Evolutionary conservation across 176 grass and related monocot genomes (phyloP), one percentile per base, ranked within the genome.

Genomic region (Eremochloa ophiuroides): DNA sequence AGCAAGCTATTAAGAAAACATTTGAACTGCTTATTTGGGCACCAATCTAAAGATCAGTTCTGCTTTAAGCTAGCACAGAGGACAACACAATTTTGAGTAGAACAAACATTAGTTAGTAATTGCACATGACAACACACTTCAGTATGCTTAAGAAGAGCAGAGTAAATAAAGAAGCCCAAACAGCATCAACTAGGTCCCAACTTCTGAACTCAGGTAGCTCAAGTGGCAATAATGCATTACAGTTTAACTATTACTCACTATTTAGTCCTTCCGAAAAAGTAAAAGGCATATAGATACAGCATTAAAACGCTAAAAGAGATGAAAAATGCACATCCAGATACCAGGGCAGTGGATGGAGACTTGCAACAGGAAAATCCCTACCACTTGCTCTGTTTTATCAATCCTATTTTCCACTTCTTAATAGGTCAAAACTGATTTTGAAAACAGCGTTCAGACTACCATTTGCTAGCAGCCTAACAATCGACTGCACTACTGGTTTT

Each of bases 61-160:
- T 48, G 42, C 41, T 70, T 34, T 82, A 62, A 82, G 80, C 55
- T 59, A 59, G 55, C 55, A 59, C 10, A 59, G 55, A 3, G 53
- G 53, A 25, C 9, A 59, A 26, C 55, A 25, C n/a, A 25, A 11
- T 59, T 22, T 59, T 29, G 22, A 48, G 18, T 63, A 74, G 5
- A 74, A 28, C 23, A 69, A 16, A 71, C n/a, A 6, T 10, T 80
- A 14, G 14, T 14, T 22, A 71, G n/a, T 80, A 22, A 10, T 2
- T 9, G 62, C 38, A 37, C 13, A 26, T 25, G 53, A 47, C 48
- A 78, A n/a, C 37, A 33, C 10, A 22, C 10, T 59, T 59, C 25
- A 51, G 23, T 73, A 9, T 6, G 4, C 38, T 34, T 58, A 3
- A 58, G 51, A 56, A 55, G n/a, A 58, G n/a, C 9, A 38, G 9